These are phyloP conservation scores for Blastocystis sp. DNA, from an alignment of 352 stramenopile species.

Conservation along the genomic window DNA sequence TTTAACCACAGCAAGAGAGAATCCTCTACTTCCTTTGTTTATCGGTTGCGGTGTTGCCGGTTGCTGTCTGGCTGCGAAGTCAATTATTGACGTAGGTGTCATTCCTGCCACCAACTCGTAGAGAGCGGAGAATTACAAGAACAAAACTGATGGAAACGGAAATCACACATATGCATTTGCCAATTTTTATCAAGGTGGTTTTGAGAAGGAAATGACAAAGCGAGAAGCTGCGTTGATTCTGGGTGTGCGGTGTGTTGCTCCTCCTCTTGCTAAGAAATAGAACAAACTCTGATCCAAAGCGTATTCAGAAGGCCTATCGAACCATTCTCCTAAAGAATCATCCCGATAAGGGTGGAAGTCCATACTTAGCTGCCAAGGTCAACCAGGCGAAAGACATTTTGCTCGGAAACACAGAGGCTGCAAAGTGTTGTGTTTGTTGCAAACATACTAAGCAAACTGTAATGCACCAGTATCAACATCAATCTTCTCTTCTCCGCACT, in stretches of 20 bases:
- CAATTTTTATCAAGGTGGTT: constrained; percentile 89
- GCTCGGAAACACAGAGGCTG: not conserved
- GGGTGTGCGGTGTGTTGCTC: constrained; percentile 75
- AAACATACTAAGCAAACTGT: constrained; percentile 20
- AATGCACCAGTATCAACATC: not conserved
- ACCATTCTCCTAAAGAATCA: constrained; percentile 97
- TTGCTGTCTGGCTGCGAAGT: constrained; percentile 1
- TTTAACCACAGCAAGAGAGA: constrained; percentile 24
- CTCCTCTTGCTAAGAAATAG: constrained; percentile 62
- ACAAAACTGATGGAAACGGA: constrained; percentile 73
- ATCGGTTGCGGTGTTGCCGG: not conserved
- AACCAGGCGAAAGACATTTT: constrained; percentile 96
- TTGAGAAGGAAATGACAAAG: constrained; percentile 97
- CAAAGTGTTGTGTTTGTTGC: not conserved
- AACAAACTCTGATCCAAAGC: constrained; percentile 85
- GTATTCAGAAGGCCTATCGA: constrained; percentile 94
- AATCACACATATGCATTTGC: constrained; percentile 65
- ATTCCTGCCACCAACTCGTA: not conserved
- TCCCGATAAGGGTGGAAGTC: constrained; percentile 94
- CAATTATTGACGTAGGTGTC: not conserved
- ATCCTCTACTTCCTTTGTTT: constrained; percentile 21
- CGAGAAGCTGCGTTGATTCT: constrained; percentile 96
- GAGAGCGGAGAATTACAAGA: constrained; percentile 63
- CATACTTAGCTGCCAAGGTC: constrained; percentile 95
- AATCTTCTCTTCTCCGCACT: not conserved